These are phyloP conservation scores for Naganishia friedmannii DNA, from an alignment of 768 basidiomycete genomes.

Conservation along the genomic window DNA sequence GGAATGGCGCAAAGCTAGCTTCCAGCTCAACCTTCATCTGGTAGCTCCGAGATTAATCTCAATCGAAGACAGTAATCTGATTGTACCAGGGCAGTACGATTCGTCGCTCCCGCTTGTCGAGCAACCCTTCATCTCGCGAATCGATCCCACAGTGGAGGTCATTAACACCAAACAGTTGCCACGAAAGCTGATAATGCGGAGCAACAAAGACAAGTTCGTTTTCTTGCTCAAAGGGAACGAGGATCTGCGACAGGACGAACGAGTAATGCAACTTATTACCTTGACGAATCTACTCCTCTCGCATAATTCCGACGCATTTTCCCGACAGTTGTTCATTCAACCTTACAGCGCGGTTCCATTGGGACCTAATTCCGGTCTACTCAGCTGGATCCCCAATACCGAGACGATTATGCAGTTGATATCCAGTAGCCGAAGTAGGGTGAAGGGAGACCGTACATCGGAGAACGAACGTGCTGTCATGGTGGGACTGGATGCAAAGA, in stretches of 20 bases:
- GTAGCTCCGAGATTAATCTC: constrained; percentile 44
- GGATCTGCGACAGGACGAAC: constrained; percentile 47
- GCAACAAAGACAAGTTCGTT: constrained; percentile 38
- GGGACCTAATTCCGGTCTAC: constrained; percentile 42
- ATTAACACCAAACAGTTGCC: constrained; percentile 44
- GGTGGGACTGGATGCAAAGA: constrained; percentile 39
- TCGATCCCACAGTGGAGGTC: constrained; percentile 45
- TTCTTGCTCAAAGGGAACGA: constrained; percentile 49
- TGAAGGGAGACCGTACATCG: constrained; percentile 38
- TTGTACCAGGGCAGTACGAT: constrained; percentile 44
- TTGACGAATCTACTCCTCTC: constrained; percentile 49
- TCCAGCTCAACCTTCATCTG: constrained; percentile 40
- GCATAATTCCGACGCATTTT: constrained; percentile 46
- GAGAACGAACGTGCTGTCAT: constrained; percentile 47
- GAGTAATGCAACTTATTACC: constrained; percentile 51
- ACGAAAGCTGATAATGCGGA: constrained; percentile 43
- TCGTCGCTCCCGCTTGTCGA: constrained; percentile 9
- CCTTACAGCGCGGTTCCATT: constrained; percentile 42
- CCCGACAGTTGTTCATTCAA: constrained; percentile 43
- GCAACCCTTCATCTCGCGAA: constrained; percentile 48
- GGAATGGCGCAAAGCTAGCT: constrained; percentile 44
- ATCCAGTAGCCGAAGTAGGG: constrained; percentile 39
- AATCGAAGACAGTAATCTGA: constrained; percentile 45
- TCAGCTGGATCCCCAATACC: constrained; percentile 49
- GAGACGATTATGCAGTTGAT: constrained; percentile 47